Conservation (phyloP, 2,329 filamentous ascomycete genomes). For the Teratosphaeria viscida region DNA sequence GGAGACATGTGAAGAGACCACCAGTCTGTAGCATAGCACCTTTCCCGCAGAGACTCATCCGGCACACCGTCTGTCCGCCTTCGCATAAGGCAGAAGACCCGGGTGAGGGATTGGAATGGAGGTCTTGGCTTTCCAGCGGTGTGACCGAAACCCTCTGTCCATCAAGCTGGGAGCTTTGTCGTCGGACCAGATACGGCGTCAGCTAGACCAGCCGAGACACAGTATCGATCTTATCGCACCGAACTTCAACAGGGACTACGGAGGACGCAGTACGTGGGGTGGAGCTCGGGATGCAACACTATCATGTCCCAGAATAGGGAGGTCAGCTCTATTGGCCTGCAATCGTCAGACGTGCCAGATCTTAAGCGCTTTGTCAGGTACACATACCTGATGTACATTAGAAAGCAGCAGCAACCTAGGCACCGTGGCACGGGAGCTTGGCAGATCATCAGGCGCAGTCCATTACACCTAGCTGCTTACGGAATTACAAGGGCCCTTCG, state of each 20-base stretch:
- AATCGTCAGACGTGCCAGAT: too few relatives aligned
- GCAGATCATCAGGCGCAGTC: neutral
- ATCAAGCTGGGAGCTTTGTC: neutral
- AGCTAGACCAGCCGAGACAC: neutral
- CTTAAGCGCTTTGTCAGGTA: too few relatives aligned
- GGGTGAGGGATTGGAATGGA: conserved; percentile 30
- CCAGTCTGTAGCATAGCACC: conserved; percentile 21
- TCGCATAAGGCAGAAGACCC: conserved; percentile 25
- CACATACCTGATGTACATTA: neutral
- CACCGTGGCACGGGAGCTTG: neutral
- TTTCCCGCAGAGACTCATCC: conserved; percentile 10
- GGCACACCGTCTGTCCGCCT: conserved; percentile 9
- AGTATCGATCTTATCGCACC: too few relatives aligned
- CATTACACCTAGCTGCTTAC: neutral
- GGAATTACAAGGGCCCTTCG: neutral
- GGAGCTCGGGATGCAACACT: too few relatives aligned
- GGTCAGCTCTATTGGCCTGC: too few relatives aligned
- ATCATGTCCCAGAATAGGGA: too few relatives aligned
- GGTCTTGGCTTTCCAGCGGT: neutral
- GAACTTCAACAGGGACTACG: too few relatives aligned
- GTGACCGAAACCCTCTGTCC: neutral
- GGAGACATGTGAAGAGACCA: conserved; percentile 18
- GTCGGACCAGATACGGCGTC: neutral
- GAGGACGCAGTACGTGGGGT: too few relatives aligned
- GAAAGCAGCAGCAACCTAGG: neutral